Conservation (phyloP, 257 asterid species). For the Salvia splendens region DNA sequence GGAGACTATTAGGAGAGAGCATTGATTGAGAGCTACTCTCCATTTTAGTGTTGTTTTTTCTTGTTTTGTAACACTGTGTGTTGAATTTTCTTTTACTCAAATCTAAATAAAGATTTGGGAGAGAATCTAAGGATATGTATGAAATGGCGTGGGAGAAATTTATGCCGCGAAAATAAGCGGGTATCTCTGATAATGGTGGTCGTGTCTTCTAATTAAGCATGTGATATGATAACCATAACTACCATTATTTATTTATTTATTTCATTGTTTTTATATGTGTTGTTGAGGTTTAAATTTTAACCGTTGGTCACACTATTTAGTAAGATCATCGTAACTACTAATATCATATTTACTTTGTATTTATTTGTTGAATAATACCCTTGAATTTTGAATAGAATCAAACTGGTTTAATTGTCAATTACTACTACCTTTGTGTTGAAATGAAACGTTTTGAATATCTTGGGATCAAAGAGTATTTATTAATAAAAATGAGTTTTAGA, state of each 20-base stretch:
- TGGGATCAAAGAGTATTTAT: too few relatives aligned
- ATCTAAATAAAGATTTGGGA: neutral
- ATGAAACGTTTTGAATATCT: too few relatives aligned
- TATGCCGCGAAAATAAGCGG: slow-evolving; percentile 51
- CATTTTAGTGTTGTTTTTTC: slow-evolving; percentile 27
- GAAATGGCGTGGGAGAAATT: slow-evolving; percentile 34
- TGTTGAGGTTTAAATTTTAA: too few relatives aligned
- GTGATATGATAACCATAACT: slow-evolving; percentile 26
- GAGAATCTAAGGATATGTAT: slow-evolving; percentile 21
- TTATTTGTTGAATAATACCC: too few relatives aligned
- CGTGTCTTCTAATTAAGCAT: slow-evolving; percentile 32
- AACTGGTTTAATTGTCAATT: too few relatives aligned
- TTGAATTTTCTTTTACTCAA: neutral
- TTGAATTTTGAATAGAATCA: too few relatives aligned
- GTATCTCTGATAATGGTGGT: slow-evolving; percentile 31
- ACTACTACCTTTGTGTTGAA: too few relatives aligned
- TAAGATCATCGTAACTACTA: too few relatives aligned
- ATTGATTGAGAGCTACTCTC: slow-evolving; percentile 30
- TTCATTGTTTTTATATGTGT: too few relatives aligned
- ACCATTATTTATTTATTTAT: neutral
- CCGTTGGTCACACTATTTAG: too few relatives aligned
- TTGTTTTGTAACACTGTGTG: neutral
- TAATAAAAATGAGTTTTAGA: too few relatives aligned
- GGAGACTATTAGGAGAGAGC: slow-evolving; percentile 31
- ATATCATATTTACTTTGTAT: too few relatives aligned